Evolutionary conservation across 257 asterid genomes (phyloP), one percentile per base, ranked within the genome.

Genomic region (Salvia splendens): DNA sequence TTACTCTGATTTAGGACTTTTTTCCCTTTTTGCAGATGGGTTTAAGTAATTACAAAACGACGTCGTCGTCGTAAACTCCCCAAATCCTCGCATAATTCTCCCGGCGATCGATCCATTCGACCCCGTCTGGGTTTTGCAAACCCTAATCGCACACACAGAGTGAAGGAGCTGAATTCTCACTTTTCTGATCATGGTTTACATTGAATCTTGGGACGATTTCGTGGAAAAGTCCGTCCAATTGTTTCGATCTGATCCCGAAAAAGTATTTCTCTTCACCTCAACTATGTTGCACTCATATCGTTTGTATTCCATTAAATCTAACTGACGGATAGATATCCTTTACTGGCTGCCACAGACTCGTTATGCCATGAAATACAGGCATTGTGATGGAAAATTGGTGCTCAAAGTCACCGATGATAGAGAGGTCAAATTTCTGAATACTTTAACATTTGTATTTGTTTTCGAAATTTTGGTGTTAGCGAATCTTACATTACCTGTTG

Each of bases 361-460:
- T 30, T 92, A 89, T 64, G 65, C 65, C 68, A 85, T 92, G 96
- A 92, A 89, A 69, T 92, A 92, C 82, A 80, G 98, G 73, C 86
- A 89, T 60, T 85, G 92, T 50, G 98, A 89, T 17, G 96, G 96
- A 49, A 89, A 92, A 80, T 76, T 92, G 87, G 89, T 92, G 54
- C 89, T 92, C n/a, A 92, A 92, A 71, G 98, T 92, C 66, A 89
- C 96, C 8, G 92, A 87, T 67, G 83, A 92, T 75, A 89, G 76
- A 77, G 85, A 79, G 98, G 96, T 92, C 76, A 69, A 48, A 0
- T 10, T 49, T 36, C 68, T 64, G 67, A 32, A 32, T 5, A 30
- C 17, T 55, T 24, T 30, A 40, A 12, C 17, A 12, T 6, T 55
- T 12, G 11, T 55, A 2, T 55, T 30, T 55, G 41, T 12, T 30